Base-by-base conservation (phyloP, 441 rosid genomes). In the Breynia disticha region DNA sequence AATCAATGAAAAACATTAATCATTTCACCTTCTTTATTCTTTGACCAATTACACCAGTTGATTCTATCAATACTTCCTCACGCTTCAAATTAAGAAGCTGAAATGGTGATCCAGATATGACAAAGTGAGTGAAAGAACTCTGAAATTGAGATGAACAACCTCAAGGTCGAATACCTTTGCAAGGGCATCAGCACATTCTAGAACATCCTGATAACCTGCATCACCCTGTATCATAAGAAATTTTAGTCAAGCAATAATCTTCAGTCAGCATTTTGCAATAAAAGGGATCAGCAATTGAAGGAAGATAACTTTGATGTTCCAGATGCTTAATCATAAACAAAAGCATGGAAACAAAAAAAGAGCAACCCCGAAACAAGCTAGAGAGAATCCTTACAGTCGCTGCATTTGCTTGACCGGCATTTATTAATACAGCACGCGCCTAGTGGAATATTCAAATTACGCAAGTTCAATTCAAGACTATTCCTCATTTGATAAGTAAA, bases 331-430 rank as follows among this genome's bases (percentile, higher is more conserved):
- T n/a, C n/a, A n/a, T 17, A 16, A 19, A 8, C 54, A 50, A 21
- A 7, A 2, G n/a, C 35, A 28, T 1, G 41, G 28, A 19, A 55
- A 18, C 7, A 18, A 13, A 35, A 38, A 44, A 59, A 50, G 52
- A 52, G 17, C 47, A 64, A 28, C 48, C 28, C 19, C 16, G 37
- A 55, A n/a, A 69, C 56, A 18, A 67, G 56, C 17, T 39, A 32
- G 57, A 62, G 19, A 63, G 43, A 67, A 28, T 22, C 55, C 83
- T 79, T 77, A 93, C 98, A 39, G 97, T 93, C 57, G 97, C 98
- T 62, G 98, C 98, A 81, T 93, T 93, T 48, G 98, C 97, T 66
- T 93, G 98, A 57, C 98, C 98, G 37, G 97, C 98, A 69, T 93
- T 88, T 72, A 93, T 80, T 65, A 93, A 67, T 61, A 91, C 91